Evolutionary conservation across 768 basidiomycete genomes (phyloP).

Genomic region (Podaxis pistillaris): DNA sequence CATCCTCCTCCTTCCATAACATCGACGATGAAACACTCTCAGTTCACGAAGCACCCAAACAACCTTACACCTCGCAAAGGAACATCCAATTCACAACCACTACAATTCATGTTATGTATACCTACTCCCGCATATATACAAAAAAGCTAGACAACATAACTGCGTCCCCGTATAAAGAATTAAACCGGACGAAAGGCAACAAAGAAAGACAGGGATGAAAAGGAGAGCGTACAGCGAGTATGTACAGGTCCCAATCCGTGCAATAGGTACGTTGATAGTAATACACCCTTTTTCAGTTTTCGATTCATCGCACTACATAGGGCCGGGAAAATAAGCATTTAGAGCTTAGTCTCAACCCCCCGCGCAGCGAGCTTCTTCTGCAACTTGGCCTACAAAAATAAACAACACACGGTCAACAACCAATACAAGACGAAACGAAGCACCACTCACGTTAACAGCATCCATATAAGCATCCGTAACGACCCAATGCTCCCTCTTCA

Average conservation of each 20-base stretch:
- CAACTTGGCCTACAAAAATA: background rate
- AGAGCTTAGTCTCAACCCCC: background rate
- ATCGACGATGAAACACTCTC: too few species aligned
- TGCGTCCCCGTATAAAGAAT: too few species aligned
- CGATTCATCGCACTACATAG: background rate
- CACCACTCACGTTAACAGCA: constrained; percentile 74
- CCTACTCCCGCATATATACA: too few species aligned
- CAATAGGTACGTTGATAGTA: background rate
- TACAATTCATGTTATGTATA: too few species aligned
- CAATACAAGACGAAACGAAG: background rate
- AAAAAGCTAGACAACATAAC: too few species aligned
- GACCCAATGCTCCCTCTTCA: constrained; percentile 98
- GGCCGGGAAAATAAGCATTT: background rate
- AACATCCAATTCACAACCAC: too few species aligned
- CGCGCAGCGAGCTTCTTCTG: background rate
- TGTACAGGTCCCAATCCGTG: background rate
- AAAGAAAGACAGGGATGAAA: too few species aligned
- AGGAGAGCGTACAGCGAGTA: background rate
- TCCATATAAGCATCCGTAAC: constrained; percentile 93
- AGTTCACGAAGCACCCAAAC: too few species aligned
- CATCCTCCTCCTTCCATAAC: too few species aligned
- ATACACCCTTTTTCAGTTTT: background rate
- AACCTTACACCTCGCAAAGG: too few species aligned
- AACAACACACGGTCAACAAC: background rate
- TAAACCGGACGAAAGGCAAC: too few species aligned